Conservation (phyloP, 2,329 filamentous ascomycete genomes). For the Neofusicoccum umdonicola region DNA sequence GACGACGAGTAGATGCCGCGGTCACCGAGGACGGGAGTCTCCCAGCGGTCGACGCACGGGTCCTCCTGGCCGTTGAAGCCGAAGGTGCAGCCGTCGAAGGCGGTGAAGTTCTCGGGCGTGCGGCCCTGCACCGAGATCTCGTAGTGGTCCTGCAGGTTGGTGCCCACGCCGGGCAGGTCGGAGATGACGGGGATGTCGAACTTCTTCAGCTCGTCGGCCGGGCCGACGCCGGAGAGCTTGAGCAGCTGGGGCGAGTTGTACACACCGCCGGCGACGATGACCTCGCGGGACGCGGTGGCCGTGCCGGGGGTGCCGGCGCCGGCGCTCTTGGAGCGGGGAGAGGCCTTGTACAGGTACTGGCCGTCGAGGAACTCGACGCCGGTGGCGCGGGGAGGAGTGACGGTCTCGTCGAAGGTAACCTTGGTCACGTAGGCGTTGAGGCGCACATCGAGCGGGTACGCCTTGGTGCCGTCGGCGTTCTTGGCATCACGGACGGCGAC, state of each 20-base stretch:
- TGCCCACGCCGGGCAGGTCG: slow-evolving; percentile 62
- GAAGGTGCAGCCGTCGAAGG: slow-evolving; percentile 41
- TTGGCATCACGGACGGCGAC: slow-evolving; percentile 50
- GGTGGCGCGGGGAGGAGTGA: slow-evolving; percentile 51
- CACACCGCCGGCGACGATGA: slow-evolving; percentile 51
- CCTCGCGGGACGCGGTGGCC: slow-evolving; percentile 43
- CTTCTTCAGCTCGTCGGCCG: slow-evolving; percentile 49
- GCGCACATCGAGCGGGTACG: slow-evolving; percentile 57
- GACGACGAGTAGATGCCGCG: slow-evolving; percentile 49
- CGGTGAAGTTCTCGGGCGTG: slow-evolving; percentile 33
- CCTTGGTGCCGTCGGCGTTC: slow-evolving; percentile 51
- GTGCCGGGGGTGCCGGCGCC: slow-evolving; percentile 39
- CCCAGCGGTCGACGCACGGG: slow-evolving; percentile 46
- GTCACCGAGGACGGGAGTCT: slow-evolving; percentile 24
- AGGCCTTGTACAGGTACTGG: slow-evolving; percentile 38
- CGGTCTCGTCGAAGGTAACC: slow-evolving; percentile 63
- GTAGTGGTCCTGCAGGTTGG: slow-evolving; percentile 63
- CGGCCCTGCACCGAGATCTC: slow-evolving; percentile 54
- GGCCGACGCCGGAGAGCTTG: slow-evolving; percentile 64
- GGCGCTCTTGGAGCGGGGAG: slow-evolving; percentile 27
- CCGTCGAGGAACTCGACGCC: slow-evolving; percentile 46
- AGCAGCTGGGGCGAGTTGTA: slow-evolving; percentile 66
- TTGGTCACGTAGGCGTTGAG: slow-evolving; percentile 65
- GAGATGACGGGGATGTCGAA: slow-evolving; percentile 55
- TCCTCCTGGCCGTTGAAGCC: slow-evolving; percentile 29